phyloP scores from a whole-genome alignment of 257 asterid genomes.

The Phtheirospermum japonicum region DNA sequence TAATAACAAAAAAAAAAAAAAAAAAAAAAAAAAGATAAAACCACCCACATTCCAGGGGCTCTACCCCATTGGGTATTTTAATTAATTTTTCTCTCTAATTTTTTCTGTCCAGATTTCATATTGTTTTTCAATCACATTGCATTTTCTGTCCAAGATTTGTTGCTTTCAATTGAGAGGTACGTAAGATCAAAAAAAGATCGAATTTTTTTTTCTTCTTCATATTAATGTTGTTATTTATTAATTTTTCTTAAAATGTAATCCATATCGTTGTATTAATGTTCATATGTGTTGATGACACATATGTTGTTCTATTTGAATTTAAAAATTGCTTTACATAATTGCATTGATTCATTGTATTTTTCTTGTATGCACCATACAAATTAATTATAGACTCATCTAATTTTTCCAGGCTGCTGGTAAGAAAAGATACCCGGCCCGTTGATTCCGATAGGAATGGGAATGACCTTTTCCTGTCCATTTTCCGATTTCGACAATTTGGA shows the following conservation, averaged over 20 bases:
- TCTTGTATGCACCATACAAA: neutral
- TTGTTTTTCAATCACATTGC: slow-evolving; percentile 24
- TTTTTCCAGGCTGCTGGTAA: neutral
- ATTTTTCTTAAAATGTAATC: neutral
- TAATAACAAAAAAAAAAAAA: no score
- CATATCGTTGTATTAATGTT: neutral
- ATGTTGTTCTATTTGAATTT: neutral
- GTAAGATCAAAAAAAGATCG: neutral
- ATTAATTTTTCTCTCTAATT: no score
- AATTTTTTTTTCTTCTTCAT: no score
- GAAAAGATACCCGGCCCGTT: no score
- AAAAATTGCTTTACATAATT: no score
- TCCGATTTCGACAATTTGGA: slow-evolving; percentile 50
- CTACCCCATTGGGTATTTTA: slow-evolving; percentile 11
- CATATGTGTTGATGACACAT: neutral
- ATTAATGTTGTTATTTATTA: no score
- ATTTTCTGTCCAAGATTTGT: slow-evolving; percentile 18
- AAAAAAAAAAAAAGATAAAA: no score
- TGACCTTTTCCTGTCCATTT: slow-evolving; percentile 47
- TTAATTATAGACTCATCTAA: neutral
- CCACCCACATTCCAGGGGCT: no score
- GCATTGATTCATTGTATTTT: neutral
- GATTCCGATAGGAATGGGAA: slow-evolving; percentile 58
- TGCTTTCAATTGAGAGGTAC: slow-evolving; percentile 32
- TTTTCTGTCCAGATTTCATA: neutral